Base-by-base conservation (phyloP, 2,329 filamentous ascomycete genomes). In the Penicillium sp. region DNA sequence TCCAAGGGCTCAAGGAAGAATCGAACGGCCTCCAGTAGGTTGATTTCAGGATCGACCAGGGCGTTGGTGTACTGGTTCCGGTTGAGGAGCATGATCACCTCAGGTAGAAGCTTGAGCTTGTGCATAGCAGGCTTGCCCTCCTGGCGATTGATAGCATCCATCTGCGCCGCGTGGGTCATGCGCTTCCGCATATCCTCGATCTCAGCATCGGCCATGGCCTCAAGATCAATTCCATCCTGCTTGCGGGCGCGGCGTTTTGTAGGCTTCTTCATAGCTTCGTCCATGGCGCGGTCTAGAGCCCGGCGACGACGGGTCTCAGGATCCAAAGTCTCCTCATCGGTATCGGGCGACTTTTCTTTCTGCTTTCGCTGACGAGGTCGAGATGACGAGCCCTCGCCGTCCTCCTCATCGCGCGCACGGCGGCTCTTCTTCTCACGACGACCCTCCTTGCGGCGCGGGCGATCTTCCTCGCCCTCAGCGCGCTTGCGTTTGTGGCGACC, bases 1-100 rank as follows among this genome's bases (percentile, higher is more conserved):
- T 93, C 91, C 42, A 97, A 82, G 0, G 94, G 94, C 70, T 99
- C 94, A 21, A 99, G 83, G 81, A 97, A 97, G 81, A 95, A 97
- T 69, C 93, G 91, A 66, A 99, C 90, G 13, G 92, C 89, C 73
- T 95, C 90, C 36, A 99, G 79, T 57, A 99, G 88, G 76, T 97
- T 96, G 68, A 88, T 95, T 67, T 99, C 94, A 0, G 93, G 93
- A 62, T 96, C 93, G 38, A 96, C 85, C 45, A 97, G 86, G 28
- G 89, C 88, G 62, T 90, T 89, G 26, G 93, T 84, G 49, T 89
- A 77, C 48, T 76, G 90, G 72, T 93, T 95, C 65, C 91, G 89
- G 71, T 95, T 96, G 54, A 99, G 82, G 18, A 97, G 81, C 41
- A 86, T 85, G 43, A 92, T 86, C 13, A 99, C 94, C 70, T 96